A percentile compares a stretch with the other conserved stretches of the same genome.
Conservation (phyloP, 805 yeast genomes). For the Teunomyces gatunensis region DNA sequence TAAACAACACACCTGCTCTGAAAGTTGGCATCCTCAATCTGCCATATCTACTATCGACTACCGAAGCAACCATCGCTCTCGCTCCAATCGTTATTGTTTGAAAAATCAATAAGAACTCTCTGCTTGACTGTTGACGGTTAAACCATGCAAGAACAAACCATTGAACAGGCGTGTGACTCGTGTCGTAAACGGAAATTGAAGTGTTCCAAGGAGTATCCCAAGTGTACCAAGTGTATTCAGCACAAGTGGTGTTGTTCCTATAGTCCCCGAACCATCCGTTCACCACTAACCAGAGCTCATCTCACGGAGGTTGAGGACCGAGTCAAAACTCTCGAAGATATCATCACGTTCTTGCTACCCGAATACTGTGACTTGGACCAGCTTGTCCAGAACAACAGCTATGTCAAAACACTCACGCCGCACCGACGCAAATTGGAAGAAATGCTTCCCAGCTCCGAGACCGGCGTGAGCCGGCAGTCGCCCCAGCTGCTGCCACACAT, state of each 20-base stretch:
- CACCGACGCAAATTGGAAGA: constrained; percentile 1
- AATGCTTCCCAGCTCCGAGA: background rate
- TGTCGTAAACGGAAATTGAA: constrained; percentile 77
- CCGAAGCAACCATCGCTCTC: no score
- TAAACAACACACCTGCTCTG: no score
- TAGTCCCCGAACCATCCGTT: constrained; percentile 73
- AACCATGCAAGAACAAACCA: constrained; percentile 12
- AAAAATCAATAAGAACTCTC: no score
- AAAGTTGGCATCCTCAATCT: no score
- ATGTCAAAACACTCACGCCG: constrained; percentile 9
- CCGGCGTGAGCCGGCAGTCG: background rate
- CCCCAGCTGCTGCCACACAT: constrained; percentile 2
- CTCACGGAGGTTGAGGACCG: constrained; percentile 69
- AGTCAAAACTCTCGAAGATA: constrained; percentile 27
- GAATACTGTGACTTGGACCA: constrained; percentile 16
- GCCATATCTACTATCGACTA: no score
- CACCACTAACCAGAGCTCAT: constrained; percentile 80
- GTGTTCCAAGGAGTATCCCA: constrained; percentile 77
- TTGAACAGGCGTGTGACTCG: constrained; percentile 74
- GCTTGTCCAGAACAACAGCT: constrained; percentile 16
- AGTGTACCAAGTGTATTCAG: constrained; percentile 69
- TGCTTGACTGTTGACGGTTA: no score
- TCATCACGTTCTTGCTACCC: constrained; percentile 34
- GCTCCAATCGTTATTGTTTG: no score
- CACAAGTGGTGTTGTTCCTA: constrained; percentile 75